Evolutionary conservation across 345 rosid species (phyloP).

Genomic region (Camelina neglecta): DNA sequence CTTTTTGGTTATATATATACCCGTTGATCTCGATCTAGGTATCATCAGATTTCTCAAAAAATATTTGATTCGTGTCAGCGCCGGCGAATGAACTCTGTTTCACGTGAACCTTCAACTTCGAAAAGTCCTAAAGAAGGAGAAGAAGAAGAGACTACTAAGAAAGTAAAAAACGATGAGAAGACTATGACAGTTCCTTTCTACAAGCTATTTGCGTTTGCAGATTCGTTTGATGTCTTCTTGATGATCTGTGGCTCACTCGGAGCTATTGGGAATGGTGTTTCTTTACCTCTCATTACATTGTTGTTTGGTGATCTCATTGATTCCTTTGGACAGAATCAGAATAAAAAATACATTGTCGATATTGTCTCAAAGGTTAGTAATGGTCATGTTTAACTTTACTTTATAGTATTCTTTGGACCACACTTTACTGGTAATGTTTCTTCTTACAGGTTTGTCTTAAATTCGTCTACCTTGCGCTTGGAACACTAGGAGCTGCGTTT

Average conservation of each 20-base stretch:
- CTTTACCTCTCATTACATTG: slow-evolving; percentile 68
- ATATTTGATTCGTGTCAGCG: slow-evolving; percentile 6
- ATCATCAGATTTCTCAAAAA: slow-evolving; percentile 14
- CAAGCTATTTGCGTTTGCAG: slow-evolving; percentile 74
- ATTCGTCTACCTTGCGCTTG: slow-evolving; percentile 79
- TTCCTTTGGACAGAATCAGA: slow-evolving; percentile 70
- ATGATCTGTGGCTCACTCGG: slow-evolving; percentile 72
- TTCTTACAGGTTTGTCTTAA: slow-evolving; percentile 62
- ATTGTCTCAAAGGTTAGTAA: slow-evolving; percentile 61
- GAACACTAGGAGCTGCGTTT: slow-evolving; percentile 61
- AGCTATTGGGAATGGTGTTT: slow-evolving; percentile 68
- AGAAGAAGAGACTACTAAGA: slow-evolving; percentile 30
- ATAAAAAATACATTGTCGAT: slow-evolving; percentile 46
- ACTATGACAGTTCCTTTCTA: slow-evolving; percentile 59
- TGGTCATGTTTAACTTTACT: too few species aligned
- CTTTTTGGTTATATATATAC: neutral
- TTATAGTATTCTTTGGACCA: neutral
- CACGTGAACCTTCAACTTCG: slow-evolving; percentile 55
- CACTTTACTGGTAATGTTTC: slow-evolving; percentile 14
- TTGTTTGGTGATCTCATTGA: slow-evolving; percentile 64
- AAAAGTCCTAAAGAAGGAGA: slow-evolving; percentile 43
- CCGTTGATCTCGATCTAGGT: slow-evolving; percentile 24
- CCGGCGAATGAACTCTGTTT: slow-evolving; percentile 37
- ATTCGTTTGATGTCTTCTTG: slow-evolving; percentile 56
- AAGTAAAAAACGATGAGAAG: slow-evolving; percentile 32